Percentiles rank a stretch among this genome's conserved stretches.
Conservation (phyloP, 148 eudicot species). For the Salicornia ramosissima region DNA sequence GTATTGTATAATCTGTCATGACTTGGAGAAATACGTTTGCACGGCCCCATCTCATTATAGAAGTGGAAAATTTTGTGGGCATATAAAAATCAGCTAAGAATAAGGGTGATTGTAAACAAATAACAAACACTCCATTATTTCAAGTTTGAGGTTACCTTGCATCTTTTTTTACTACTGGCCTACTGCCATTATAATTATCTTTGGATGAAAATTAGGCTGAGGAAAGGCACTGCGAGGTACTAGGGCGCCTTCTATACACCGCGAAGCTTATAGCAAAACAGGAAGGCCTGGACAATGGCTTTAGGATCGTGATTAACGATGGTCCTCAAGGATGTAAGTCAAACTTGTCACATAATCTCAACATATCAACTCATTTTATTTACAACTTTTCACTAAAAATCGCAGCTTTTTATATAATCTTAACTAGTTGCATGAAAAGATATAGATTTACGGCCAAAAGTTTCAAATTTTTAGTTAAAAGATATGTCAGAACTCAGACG, state of each 20-base stretch:
- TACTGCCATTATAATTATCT: neutral
- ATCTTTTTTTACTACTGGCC: neutral
- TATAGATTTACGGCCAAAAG: no score
- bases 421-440: no score
- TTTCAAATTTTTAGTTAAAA: no score
- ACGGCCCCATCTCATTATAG: neutral
- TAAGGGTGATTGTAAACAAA: neutral
- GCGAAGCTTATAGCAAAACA: conserved; percentile 82
- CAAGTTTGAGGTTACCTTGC: neutral
- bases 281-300: conserved; percentile 89
- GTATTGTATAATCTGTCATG: neutral
- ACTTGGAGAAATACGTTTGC: neutral
- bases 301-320: conserved; percentile 78
- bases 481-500: no score
- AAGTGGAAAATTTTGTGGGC: neutral
- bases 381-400: no score
- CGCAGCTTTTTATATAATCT: no score
- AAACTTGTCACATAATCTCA: neutral
- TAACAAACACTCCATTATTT: neutral
- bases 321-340: conserved; percentile 78
- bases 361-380: neutral
- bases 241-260: conserved; percentile 74
- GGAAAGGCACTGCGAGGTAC: conserved; percentile 70
- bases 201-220: conserved; percentile 55
- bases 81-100: neutral